Evolutionary conservation across 495 filamentous ascomycete genomes (phyloP).

Genomic region (Tuber umbilicatum): DNA sequence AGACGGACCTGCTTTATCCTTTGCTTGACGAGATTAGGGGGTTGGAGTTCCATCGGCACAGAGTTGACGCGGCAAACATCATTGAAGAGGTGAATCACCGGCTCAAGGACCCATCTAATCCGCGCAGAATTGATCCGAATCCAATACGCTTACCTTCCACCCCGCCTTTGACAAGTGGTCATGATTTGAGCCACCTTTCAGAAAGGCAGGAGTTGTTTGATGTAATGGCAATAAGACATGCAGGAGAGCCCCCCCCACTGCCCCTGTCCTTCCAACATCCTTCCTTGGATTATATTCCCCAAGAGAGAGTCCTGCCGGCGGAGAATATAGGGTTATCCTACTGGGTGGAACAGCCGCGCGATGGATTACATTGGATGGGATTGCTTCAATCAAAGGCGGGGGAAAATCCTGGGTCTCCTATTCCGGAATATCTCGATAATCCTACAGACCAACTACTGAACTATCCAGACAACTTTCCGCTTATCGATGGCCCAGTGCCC

Average conservation of each 20-base stretch:
- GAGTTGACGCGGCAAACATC: slow-evolving; percentile 24
- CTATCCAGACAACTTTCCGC: slow-evolving; percentile 21
- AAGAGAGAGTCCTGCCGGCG: neutral
- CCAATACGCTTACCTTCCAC: slow-evolving; percentile 16
- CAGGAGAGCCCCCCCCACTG: neutral
- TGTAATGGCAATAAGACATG: slow-evolving; percentile 2
- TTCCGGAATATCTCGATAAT: slow-evolving; percentile 22
- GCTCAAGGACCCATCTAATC: neutral
- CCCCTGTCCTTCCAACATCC: slow-evolving; percentile 5
- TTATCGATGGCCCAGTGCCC: slow-evolving; percentile 13
- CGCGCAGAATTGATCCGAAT: neutral
- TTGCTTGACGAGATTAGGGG: slow-evolving; percentile 14
- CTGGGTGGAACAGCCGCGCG: neutral
- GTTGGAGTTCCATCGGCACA: slow-evolving; percentile 21
- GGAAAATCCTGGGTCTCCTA: slow-evolving; percentile 7
- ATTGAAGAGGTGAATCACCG: slow-evolving; percentile 13
- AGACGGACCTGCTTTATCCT: neutral
- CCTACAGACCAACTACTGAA: slow-evolving; percentile 20
- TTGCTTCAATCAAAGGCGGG: neutral
- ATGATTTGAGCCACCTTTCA: neutral
- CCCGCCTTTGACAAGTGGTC: neutral
- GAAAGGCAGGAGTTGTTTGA: neutral
- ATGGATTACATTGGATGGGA: neutral
- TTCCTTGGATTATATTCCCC: neutral
- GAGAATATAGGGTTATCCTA: slow-evolving; percentile 14